Evolutionary conservation across 2,329 filamentous ascomycete genomes (phyloP).

Genomic region (Calonectria ilicicola): DNA sequence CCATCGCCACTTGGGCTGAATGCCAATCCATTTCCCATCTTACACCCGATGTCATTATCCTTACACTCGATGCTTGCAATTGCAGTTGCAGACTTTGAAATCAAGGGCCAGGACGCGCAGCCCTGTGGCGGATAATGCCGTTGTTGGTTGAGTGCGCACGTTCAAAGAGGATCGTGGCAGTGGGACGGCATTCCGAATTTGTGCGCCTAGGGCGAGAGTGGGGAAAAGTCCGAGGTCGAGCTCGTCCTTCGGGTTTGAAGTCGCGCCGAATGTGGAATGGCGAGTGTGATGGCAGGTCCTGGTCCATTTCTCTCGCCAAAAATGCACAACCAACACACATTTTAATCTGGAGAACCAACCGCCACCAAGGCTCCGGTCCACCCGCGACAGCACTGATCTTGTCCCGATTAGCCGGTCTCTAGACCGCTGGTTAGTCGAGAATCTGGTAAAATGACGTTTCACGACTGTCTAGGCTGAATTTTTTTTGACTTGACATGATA

Average conservation of each 20-base stretch:
- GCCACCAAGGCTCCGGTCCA: neutral
- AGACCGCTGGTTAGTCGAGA: neutral
- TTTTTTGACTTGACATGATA: neutral
- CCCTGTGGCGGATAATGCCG: neutral
- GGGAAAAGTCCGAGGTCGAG: neutral
- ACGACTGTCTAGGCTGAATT: neutral
- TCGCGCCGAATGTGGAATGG: neutral
- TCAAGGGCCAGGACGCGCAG: neutral
- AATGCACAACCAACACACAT: neutral
- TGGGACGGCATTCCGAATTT: too few species aligned
- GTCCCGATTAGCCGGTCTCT: neutral
- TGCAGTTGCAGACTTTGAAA: neutral
- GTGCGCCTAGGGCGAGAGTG: neutral
- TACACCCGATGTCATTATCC: neutral
- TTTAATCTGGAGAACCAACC: neutral
- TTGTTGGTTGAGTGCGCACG: neutral
- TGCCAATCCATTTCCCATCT: neutral
- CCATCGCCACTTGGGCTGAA: neutral
- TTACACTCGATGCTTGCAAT: neutral
- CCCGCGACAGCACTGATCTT: too few species aligned
- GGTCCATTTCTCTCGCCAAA: neutral
- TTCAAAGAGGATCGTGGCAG: neutral
- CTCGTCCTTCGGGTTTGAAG: neutral
- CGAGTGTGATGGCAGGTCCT: neutral
- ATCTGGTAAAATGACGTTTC: neutral